Conservation (phyloP, 139 green algal genomes). For the Tetraselmis chui region DNA sequence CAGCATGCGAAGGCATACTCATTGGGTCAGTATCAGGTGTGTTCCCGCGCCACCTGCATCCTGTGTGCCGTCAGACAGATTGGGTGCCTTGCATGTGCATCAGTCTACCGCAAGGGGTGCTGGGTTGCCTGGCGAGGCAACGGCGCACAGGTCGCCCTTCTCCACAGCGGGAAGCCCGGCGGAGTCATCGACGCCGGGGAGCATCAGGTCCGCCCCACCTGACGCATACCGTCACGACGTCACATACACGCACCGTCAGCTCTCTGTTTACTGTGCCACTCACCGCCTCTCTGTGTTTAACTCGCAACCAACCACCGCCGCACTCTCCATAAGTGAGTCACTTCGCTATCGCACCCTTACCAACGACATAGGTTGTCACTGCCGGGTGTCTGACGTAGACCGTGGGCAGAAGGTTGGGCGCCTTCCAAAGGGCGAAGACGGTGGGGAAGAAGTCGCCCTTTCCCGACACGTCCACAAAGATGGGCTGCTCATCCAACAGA, state of each 20-base stretch:
- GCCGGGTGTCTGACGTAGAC: conserved; percentile 46
- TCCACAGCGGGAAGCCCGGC: conserved; percentile 18
- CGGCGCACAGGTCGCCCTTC: conserved; percentile 28
- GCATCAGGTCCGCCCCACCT: conserved; percentile 60
- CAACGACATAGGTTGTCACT: background rate
- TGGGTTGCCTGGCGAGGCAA: conserved; percentile 45
- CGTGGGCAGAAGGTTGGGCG: conserved; percentile 33
- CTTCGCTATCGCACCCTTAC: no score
- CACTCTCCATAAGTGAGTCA: no score
- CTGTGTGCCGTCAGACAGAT: no score
- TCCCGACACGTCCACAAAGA: conserved; percentile 36
- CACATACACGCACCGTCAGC: no score
- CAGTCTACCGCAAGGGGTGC: conserved; percentile 40
- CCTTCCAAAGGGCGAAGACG: conserved; percentile 45
- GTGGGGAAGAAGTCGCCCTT: conserved; percentile 48
- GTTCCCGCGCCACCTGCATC: no score
- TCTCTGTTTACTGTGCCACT: background rate
- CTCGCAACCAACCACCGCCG: background rate
- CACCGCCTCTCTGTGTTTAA: background rate
- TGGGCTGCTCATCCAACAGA: conserved; percentile 26
- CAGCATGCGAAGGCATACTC: no score
- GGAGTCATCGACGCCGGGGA: conserved; percentile 35
- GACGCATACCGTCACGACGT: background rate
- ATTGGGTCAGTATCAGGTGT: no score
- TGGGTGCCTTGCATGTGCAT: no score